Evolutionary conservation across 2,329 filamentous ascomycete genomes (phyloP).

Genomic region (Talaromyces pinophilus): DNA sequence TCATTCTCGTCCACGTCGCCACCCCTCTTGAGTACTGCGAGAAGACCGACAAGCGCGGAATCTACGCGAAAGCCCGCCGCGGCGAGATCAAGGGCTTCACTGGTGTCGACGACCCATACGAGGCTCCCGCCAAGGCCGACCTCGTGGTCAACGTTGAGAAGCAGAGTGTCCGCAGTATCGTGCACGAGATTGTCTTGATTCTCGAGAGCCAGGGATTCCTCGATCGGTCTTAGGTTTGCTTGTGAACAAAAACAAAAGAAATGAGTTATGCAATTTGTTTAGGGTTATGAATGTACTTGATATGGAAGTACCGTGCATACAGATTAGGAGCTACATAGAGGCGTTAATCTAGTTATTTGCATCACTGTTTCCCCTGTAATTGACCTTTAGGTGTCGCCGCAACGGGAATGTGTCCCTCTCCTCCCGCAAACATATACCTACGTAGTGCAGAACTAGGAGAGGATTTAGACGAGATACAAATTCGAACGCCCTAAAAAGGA

Average conservation of each 20-base stretch:
- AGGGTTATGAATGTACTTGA: not conserved
- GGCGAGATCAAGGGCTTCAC: conserved; percentile 99
- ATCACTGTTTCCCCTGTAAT: no score
- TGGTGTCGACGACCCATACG: conserved; percentile 96
- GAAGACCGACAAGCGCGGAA: conserved; percentile 89
- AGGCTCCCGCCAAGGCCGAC: conserved; percentile 77
- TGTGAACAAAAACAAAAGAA: not conserved
- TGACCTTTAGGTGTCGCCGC: no score
- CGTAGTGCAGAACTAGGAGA: no score
- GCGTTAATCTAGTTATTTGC: conserved; percentile 8
- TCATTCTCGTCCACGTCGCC: conserved; percentile 93
- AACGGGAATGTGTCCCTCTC: no score
- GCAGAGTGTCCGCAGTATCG: conserved; percentile 85
- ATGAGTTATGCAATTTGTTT: conserved; percentile 7
- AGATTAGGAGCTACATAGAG: conserved; percentile 15
- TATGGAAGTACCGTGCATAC: conserved; percentile 9
- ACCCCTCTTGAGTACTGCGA: conserved; percentile 91
- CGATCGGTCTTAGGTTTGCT: conserved; percentile 58
- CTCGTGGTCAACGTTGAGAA: conserved; percentile 81
- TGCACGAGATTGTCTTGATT: conserved; percentile 94
- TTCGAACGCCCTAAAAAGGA: no score
- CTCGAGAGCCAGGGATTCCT: conserved; percentile 87
- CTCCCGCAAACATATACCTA: no score
- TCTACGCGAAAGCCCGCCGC: conserved; percentile 78
- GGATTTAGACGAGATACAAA: no score